Conservation (phyloP, 768 basidiomycete genomes). For the Leccinum obscurum region DNA sequence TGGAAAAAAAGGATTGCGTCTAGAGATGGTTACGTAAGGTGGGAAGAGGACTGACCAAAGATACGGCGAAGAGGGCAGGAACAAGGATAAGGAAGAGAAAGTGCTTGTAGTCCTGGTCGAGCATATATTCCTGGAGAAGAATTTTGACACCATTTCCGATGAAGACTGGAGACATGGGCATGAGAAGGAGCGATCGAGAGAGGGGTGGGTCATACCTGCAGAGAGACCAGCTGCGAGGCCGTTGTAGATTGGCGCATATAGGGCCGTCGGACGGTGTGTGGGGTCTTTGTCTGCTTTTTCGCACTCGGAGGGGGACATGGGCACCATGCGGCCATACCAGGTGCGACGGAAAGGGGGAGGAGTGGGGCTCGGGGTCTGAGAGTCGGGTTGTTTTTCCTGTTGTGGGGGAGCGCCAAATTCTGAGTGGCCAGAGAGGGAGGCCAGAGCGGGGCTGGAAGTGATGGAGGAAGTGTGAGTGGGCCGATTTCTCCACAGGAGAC, state of each 20-base stretch:
- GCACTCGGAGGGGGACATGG: constrained; percentile 33
- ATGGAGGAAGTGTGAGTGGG: constrained; percentile 25
- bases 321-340: constrained; percentile 62
- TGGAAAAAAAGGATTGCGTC: constrained; percentile 15
- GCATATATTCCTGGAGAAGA: constrained; percentile 52
- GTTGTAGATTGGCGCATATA: constrained; percentile 31
- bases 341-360: constrained; percentile 42
- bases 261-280: constrained; percentile 15
- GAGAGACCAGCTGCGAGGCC: constrained; percentile 30
- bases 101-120: constrained; percentile 47
- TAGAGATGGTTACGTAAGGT: not conserved
- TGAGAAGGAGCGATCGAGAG: not conserved
- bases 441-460: constrained; percentile 29
- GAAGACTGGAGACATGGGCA: constrained; percentile 45
- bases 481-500: constrained; percentile 51
- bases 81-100: constrained; percentile 40
- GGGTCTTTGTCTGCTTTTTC: constrained; percentile 27
- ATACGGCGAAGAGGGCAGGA: constrained; percentile 47
- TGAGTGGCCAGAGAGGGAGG: constrained; percentile 35
- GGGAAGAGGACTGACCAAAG: constrained; percentile 35
- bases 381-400: constrained; percentile 16
- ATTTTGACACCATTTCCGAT: constrained; percentile 63
- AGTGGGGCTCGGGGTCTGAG: constrained; percentile 23
- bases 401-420: constrained; percentile 21
- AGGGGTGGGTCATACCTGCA: constrained; percentile 11